These are phyloP conservation scores for Zygosaccharomyces pseudorouxii DNA, from an alignment of 805 yeast genomes.

Conservation along the genomic window DNA sequence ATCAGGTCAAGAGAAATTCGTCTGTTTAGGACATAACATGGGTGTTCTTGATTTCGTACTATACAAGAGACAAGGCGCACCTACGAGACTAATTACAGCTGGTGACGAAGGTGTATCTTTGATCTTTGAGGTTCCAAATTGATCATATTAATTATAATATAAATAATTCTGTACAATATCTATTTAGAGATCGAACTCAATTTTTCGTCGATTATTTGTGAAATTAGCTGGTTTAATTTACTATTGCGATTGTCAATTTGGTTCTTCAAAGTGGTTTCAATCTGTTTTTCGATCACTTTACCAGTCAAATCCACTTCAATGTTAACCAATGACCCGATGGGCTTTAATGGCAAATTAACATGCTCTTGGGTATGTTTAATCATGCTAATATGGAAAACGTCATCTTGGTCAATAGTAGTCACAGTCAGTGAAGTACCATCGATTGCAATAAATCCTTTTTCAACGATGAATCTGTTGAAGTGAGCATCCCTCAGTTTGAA, in stretches of 20 bases:
- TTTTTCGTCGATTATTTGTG: constrained; percentile 44
- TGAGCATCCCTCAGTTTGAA: constrained; percentile 64
- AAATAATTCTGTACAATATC: constrained; percentile 12
- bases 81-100: constrained; percentile 71
- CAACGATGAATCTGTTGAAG: constrained; percentile 70
- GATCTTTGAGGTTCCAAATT: constrained; percentile 47
- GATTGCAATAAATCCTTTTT: constrained; percentile 87
- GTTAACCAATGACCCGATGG: constrained; percentile 63
- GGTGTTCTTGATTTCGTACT: constrained; percentile 85
- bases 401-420: constrained; percentile 63
- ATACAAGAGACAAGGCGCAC: constrained; percentile 40
- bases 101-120: constrained; percentile 96
- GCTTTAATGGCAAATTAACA: constrained; percentile 67
- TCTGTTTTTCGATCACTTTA: constrained; percentile 84
- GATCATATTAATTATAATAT: not conserved
- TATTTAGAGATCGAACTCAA: constrained; percentile 22
- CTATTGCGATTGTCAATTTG: constrained; percentile 49
- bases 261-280: constrained; percentile 50
- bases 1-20: constrained; percentile 71
- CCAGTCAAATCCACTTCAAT: constrained; percentile 95
- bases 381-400: constrained; percentile 79
- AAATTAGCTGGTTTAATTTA: constrained; percentile 47
- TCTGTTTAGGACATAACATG: constrained; percentile 88
- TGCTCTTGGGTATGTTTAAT: constrained; percentile 83
- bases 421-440: constrained; percentile 94